phyloP scores from a whole-genome alignment of 352 stramenopile species.

The Pythium guiyangense region DNA sequence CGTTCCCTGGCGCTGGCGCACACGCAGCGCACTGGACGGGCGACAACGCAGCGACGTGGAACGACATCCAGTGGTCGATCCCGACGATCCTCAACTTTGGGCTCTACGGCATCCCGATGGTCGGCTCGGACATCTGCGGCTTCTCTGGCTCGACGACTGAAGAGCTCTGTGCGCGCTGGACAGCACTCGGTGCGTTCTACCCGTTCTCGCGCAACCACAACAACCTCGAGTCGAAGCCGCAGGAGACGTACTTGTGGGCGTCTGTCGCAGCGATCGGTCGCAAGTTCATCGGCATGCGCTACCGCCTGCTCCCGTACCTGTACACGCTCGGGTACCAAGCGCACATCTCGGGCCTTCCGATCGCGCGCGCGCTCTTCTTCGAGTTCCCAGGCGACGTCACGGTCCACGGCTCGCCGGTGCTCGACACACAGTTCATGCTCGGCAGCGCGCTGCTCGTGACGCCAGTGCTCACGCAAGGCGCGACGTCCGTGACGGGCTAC shows the following conservation, averaged over 20 bases:
- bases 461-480: too few relatives aligned
- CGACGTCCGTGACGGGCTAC: too few relatives aligned
- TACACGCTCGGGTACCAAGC: conserved; percentile 75
- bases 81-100: conserved; percentile 66
- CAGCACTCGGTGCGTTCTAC: conserved; percentile 67
- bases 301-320: conserved; percentile 73
- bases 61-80: conserved; percentile 70
- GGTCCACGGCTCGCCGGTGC: conserved; percentile 18
- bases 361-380: conserved; percentile 52
- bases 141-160: conserved; percentile 51
- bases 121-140: conserved; percentile 75
- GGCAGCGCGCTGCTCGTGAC: conserved; percentile 36
- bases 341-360: conserved; percentile 32
- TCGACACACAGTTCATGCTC: conserved; percentile 57
- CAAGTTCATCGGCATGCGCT: conserved; percentile 66
- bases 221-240: conserved; percentile 37
- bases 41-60: conserved; percentile 75
- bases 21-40: conserved; percentile 75
- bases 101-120: conserved; percentile 78
- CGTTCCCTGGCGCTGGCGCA: conserved; percentile 55
- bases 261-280: conserved; percentile 38
- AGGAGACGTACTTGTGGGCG: conserved; percentile 68
- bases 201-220: conserved; percentile 84
- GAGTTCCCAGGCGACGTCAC: conserved; percentile 52
- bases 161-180: conserved; percentile 81